Evolutionary conservation across 352 stramenopile species (phyloP).

Genomic region (Pythium volutum): DNA sequence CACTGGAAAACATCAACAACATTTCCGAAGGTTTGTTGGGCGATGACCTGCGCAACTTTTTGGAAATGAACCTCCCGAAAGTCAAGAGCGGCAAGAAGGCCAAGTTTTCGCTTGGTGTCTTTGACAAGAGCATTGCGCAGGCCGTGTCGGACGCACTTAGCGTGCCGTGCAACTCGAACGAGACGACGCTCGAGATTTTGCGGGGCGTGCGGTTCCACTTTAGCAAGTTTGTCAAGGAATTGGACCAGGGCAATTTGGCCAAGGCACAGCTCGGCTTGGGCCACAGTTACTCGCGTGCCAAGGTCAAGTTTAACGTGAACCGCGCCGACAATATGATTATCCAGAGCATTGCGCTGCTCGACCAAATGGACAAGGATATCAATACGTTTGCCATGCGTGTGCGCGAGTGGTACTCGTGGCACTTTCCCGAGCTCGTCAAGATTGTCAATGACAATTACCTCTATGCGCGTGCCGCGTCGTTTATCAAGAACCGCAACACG

Average conservation of each 20-base stretch:
- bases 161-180: slow-evolving; percentile 96
- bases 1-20: slow-evolving; percentile 99
- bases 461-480: slow-evolving; percentile 96
- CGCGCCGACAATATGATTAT: slow-evolving; percentile 99
- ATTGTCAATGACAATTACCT: slow-evolving; percentile 99
- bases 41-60: slow-evolving; percentile 97
- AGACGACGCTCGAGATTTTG: slow-evolving; percentile 96
- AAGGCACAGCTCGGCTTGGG: slow-evolving; percentile 99
- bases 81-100: slow-evolving; percentile 90
- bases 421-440: slow-evolving; percentile 99
- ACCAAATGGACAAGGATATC: slow-evolving; percentile 99
- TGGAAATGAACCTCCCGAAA: slow-evolving; percentile 99
- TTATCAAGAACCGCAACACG: slow-evolving; percentile 93
- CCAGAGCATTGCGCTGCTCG: slow-evolving; percentile 98
- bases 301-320: slow-evolving; percentile 99
- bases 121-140: slow-evolving; percentile 92
- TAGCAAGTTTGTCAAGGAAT: slow-evolving; percentile 97
- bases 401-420: slow-evolving; percentile 99
- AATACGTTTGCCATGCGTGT: slow-evolving; percentile 99
- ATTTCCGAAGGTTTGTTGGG: slow-evolving; percentile 94
- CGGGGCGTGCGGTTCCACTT: slow-evolving; percentile 97
- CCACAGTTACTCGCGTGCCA: slow-evolving; percentile 98
- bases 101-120: slow-evolving; percentile 90
- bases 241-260: slow-evolving; percentile 94
- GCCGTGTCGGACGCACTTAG: slow-evolving; percentile 94